Evolutionary conservation across 2,329 filamentous ascomycete species (phyloP), one percentile per base, ranked within the genome.

Genomic region (Clarireedia monteithiana): DNA sequence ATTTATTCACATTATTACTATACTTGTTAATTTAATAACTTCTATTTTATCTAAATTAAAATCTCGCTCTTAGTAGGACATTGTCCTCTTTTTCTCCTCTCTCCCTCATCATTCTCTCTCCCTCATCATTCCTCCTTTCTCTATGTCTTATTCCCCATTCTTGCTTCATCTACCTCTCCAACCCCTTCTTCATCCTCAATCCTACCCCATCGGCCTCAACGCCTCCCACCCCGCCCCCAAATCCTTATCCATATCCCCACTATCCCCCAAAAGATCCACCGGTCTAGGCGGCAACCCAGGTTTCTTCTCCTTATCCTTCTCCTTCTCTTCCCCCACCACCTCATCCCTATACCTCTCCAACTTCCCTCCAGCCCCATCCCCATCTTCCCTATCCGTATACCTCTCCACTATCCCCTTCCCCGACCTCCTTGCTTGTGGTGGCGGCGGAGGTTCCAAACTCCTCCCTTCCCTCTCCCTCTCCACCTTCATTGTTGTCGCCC

Each of bases 231-330:
- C 60, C 9, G 58, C 51, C 27, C 65, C 38, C n/a, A 59, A 57
- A n/a, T 57, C 63, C 15, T 58, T 53, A 30, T 64, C 38, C n/a
- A 59, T 58, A n/a, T 57, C 63, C 12, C 58, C 60, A 48, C 62
- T 64, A 50, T 60, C 62, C 5, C 57, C 63, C 20, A 69, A 52
- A 7, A 69, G 50, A 63, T 68, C 66, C 10, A 51, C 56, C 27
- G 58, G 61, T 17, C 67, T 59, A 20, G 64, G 65, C 4, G 66
- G 67, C 23, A 69, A 56, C 26, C 27, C 58, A 17, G 67, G 67
- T 50, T 58, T 61, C 6, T 56, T 45, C 6, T 58, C 62, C 39
- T 64, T 61, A 40, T 64, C 63, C 10, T 58, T 39, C 6, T 44
- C 50, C 38, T 59, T 52, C 14, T 40, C 6, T 7, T 15, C 5